A percentile compares a stretch with the other conserved stretches of the same genome.
phyloP scores from a whole-genome alignment of 345 rosid species.

The Eucalyptus curtisii region DNA sequence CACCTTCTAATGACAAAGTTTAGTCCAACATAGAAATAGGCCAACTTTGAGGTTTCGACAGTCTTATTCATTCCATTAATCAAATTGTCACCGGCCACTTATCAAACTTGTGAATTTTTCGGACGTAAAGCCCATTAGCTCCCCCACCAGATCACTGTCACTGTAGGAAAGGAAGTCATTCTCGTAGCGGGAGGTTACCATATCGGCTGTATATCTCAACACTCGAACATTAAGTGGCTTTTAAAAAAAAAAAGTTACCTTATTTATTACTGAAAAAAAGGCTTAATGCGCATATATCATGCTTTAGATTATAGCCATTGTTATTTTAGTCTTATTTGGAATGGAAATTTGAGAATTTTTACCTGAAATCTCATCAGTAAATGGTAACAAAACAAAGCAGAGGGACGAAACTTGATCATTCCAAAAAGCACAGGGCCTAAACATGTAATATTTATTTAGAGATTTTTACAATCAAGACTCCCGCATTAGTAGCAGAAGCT shows the following conservation, averaged over 20 bases:
- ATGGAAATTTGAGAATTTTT: background rate
- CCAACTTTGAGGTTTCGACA: background rate
- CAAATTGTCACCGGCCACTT: background rate
- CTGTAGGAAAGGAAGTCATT: background rate
- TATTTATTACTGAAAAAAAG: background rate
- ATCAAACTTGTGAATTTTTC: background rate
- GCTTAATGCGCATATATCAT: background rate
- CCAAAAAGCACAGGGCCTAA: background rate
- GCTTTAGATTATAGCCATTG: background rate
- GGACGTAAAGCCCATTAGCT: background rate
- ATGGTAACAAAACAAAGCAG: background rate
- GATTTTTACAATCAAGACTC: background rate
- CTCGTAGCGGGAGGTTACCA: background rate
- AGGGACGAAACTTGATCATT: background rate
- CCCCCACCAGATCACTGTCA: background rate
- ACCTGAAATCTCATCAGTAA: background rate
- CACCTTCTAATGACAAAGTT: background rate
- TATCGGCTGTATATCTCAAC: background rate
- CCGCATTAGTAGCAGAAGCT: background rate
- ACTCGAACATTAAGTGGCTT: background rate
- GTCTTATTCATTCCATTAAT: background rate
- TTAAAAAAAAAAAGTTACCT: background rate
- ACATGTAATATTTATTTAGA: background rate
- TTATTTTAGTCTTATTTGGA: background rate
- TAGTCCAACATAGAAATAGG: background rate